These are phyloP conservation scores for Albophoma yamanashiensis DNA, from an alignment of 2,329 filamentous ascomycete species.

Conservation along the genomic window DNA sequence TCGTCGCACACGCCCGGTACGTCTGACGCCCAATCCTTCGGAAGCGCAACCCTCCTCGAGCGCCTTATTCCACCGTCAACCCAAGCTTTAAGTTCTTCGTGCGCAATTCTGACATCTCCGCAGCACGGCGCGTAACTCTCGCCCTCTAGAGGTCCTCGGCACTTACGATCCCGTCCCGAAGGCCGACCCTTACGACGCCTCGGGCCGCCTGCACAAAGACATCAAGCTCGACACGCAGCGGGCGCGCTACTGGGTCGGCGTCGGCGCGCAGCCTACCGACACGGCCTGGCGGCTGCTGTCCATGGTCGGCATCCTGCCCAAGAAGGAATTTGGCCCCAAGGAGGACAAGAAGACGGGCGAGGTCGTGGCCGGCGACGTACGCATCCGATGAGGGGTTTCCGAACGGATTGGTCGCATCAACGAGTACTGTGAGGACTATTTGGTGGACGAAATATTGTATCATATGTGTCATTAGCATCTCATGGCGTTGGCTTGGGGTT, in stretches of 20 bases:
- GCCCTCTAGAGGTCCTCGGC: conserved; percentile 86
- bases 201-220: conserved; percentile 75
- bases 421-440: background rate
- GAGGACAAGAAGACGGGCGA: conserved; percentile 12
- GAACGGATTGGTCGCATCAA: background rate
- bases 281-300: conserved; percentile 76
- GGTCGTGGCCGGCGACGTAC: conserved; percentile 16
- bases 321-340: conserved; percentile 24
- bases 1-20: conserved; percentile 85
- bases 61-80: background rate
- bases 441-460: conserved; percentile 8
- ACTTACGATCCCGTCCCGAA: conserved; percentile 63
- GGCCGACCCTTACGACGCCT: conserved; percentile 45
- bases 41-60: background rate
- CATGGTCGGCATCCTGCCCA: conserved; percentile 50
- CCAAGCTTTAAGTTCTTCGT: background rate
- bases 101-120: background rate
- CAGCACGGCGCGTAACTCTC: conserved; percentile 76
- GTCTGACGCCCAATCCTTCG: conserved; percentile 11
- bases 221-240: conserved; percentile 74
- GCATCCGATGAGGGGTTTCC: conserved; percentile 13
- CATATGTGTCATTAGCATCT: conserved; percentile 16
- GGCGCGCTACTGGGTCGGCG: conserved; percentile 92
- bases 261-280: conserved; percentile 89
- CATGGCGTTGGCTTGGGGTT: conserved; percentile 14